A percentile compares a stretch with the other conserved stretches of the same genome.
Evolutionary conservation across 495 filamentous ascomycete genomes (phyloP).

Genomic region (Baudoinia panamericana): DNA sequence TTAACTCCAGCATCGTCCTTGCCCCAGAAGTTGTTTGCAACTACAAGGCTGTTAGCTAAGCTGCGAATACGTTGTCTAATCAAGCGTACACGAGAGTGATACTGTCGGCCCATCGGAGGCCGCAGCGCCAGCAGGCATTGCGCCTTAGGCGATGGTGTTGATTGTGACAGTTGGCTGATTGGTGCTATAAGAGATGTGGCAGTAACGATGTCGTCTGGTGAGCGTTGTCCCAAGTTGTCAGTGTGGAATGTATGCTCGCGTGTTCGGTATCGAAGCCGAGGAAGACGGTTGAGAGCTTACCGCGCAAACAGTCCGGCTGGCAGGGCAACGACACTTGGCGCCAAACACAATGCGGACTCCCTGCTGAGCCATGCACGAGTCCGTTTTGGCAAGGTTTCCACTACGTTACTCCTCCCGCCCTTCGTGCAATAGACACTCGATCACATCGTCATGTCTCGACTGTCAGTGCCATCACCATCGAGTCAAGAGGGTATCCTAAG

Average conservation of each 20-base stretch:
- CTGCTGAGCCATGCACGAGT: no score
- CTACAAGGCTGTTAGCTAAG: constrained; percentile 32
- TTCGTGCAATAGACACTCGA: no score
- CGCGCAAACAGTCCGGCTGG: no score
- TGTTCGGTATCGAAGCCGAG: background rate
- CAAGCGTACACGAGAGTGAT: constrained; percentile 50
- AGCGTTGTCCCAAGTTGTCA: no score
- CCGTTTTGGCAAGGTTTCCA: no score
- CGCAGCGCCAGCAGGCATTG: constrained; percentile 47
- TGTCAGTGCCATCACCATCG: no score
- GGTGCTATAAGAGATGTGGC: background rate
- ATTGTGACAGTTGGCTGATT: constrained; percentile 1
- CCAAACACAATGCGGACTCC: no score
- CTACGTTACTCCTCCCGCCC: no score
- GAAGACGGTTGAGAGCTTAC: background rate
- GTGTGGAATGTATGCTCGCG: background rate
- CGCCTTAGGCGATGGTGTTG: constrained; percentile 28
- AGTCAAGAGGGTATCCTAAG: no score
- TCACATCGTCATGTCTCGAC: no score
- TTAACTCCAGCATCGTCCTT: constrained; percentile 94
- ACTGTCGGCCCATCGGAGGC: constrained; percentile 50
- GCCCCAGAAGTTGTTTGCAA: constrained; percentile 99
- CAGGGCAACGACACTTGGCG: no score
- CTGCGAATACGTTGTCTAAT: constrained; percentile 13
- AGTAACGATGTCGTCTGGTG: no score